These are phyloP conservation scores for Phytophthora tentaculata DNA, from an alignment of 352 stramenopile species.

Conservation along the genomic window DNA sequence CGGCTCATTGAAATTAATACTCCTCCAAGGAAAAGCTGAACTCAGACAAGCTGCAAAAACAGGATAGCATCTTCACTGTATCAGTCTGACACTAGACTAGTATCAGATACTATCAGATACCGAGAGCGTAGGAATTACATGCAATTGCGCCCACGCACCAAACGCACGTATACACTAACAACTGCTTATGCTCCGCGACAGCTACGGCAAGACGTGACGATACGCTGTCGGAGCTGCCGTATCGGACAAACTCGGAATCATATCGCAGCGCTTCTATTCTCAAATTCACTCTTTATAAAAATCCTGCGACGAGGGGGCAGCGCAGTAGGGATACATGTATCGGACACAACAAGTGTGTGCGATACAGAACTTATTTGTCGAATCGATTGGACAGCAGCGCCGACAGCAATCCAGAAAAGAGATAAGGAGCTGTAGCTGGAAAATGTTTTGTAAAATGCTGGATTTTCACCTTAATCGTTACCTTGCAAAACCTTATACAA, in stretches of 20 bases:
- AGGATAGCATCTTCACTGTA: too few species aligned
- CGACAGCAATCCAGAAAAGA: background rate
- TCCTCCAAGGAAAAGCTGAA: too few species aligned
- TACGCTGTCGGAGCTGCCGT: too few species aligned
- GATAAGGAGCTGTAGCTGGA: background rate
- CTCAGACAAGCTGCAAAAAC: too few species aligned
- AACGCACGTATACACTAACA: background rate
- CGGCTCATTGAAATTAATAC: too few species aligned
- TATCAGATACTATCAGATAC: too few species aligned
- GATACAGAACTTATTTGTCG: conserved; percentile 12
- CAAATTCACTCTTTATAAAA: too few species aligned
- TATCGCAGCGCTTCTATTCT: too few species aligned
- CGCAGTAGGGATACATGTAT: background rate
- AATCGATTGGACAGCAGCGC: conserved; percentile 14
- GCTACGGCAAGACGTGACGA: conserved; percentile 16
- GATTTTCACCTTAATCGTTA: conserved; percentile 21
- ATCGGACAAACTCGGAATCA: too few species aligned
- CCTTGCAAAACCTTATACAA: too few species aligned
- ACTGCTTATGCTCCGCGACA: background rate
- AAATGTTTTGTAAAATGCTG: conserved; percentile 30
- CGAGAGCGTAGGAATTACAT: too few species aligned
- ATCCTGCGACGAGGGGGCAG: conserved; percentile 27
- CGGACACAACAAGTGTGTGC: conserved; percentile 5
- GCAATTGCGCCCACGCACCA: background rate
- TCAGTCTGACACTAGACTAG: too few species aligned